Percentiles rank a stretch among this genome's conserved stretches.
Conservation (phyloP, 768 basidiomycete species). For the Cystobasidium tubakii region DNA sequence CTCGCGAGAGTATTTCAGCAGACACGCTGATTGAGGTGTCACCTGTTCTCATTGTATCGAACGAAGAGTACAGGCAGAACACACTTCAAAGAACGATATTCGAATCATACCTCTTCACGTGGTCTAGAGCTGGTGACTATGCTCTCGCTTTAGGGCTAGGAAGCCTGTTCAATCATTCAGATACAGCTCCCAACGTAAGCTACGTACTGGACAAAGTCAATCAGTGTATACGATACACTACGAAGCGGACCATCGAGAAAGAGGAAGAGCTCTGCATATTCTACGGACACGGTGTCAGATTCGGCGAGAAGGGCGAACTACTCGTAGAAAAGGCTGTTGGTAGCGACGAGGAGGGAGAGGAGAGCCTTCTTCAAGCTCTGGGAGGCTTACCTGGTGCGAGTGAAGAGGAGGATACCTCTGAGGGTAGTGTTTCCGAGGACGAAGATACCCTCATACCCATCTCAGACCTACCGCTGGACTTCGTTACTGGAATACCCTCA, state of each 20-base stretch:
- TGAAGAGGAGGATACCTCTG: neutral
- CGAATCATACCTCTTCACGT: constrained; percentile 71
- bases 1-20: constrained; percentile 54
- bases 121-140: constrained; percentile 61
- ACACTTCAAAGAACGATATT: constrained; percentile 63
- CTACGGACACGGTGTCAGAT: constrained; percentile 56
- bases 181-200: constrained; percentile 61
- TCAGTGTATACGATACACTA: constrained; percentile 62
- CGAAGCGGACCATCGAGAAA: constrained; percentile 55
- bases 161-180: constrained; percentile 74
- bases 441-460: constrained; percentile 57
- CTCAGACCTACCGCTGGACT: constrained; percentile 62
- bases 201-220: constrained; percentile 57
- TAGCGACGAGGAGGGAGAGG: constrained; percentile 1
- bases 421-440: constrained; percentile 47
- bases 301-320: constrained; percentile 33
- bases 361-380: constrained; percentile 27
- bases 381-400: constrained; percentile 34
- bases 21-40: constrained; percentile 72
- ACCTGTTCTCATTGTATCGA: constrained; percentile 71
- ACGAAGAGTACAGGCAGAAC: constrained; percentile 58
- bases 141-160: constrained; percentile 74
- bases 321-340: constrained; percentile 3
- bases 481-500: constrained; percentile 53
- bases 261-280: constrained; percentile 75